Evolutionary conservation across 73 alveolate species (phyloP).

Genomic region (Durusdinium trenchii): DNA sequence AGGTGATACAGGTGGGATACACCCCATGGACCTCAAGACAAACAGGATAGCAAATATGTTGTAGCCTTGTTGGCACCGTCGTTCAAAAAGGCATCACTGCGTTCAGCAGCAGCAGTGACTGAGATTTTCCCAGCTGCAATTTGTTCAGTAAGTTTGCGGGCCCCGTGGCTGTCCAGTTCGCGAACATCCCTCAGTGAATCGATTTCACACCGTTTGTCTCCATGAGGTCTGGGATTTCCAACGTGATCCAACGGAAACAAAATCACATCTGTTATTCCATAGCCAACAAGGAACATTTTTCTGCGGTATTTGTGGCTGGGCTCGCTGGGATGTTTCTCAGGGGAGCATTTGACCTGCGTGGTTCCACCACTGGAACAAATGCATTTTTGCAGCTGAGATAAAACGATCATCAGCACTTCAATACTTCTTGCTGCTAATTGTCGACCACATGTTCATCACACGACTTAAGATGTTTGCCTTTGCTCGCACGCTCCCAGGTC

Average conservation of each 20-base stretch:
- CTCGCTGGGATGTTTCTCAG: neutral
- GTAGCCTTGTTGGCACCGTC: neutral
- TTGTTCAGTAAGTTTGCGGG: neutral
- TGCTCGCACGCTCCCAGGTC: neutral
- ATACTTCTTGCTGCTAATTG: too few relatives aligned
- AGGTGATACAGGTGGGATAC: neutral
- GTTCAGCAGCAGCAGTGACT: neutral
- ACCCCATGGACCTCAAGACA: neutral
- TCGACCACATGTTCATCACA: neutral
- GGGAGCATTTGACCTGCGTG: neutral
- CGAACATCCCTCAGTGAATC: neutral
- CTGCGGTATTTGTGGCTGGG: neutral
- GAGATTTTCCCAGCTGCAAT: neutral
- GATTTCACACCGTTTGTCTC: neutral
- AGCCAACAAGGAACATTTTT: neutral
- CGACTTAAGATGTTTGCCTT: neutral
- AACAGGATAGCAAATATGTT: neutral
- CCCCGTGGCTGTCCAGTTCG: neutral
- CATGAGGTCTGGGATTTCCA: neutral
- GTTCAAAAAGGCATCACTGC: neutral
- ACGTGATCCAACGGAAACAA: neutral
- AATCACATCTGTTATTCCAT: neutral
- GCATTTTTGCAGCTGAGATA: too few relatives aligned
- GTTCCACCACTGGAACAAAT: neutral
- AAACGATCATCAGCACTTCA: too few relatives aligned